These are phyloP conservation scores for Athelia psychrophila DNA, from an alignment of 1,284 basidiomycete genomes.

Conservation along the genomic window DNA sequence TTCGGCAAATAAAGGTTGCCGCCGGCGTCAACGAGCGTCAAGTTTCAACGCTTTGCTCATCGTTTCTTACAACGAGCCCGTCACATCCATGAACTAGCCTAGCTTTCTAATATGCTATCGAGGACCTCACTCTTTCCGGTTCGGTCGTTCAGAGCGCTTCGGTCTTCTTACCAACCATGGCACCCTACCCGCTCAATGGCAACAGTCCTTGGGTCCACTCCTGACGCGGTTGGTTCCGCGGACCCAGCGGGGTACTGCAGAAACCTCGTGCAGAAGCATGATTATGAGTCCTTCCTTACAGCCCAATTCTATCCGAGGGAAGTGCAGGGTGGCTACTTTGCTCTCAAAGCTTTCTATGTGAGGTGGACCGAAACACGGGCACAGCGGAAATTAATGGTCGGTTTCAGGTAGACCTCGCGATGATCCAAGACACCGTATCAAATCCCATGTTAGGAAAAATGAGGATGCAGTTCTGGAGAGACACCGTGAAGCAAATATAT, in stretches of 20 bases:
- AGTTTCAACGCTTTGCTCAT: not conserved
- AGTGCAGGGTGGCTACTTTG: conserved; percentile 71
- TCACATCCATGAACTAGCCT: not conserved
- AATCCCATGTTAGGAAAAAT: conserved; percentile 83
- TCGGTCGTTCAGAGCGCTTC: not conserved
- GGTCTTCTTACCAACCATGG: not conserved
- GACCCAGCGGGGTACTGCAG: conserved; percentile 62
- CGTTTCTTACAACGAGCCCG: not conserved
- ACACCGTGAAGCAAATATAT: conserved; percentile 72
- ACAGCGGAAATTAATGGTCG: conserved; percentile 11
- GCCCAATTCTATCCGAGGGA: conserved; percentile 75
- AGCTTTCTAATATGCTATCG: not conserved
- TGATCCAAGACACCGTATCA: conserved; percentile 76
- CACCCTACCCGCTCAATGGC: conserved; percentile 4
- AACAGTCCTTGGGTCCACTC: conserved; percentile 7
- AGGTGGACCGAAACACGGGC: conserved; percentile 30
- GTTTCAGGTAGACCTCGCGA: conserved; percentile 78
- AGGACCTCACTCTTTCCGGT: not conserved
- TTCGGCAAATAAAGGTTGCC: not conserved
- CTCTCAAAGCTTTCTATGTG: conserved; percentile 87
- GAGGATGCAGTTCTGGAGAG: conserved; percentile 92
- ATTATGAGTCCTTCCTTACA: conserved; percentile 79
- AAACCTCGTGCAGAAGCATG: conserved; percentile 67
- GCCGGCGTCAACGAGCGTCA: not conserved
- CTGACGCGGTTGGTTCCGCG: conserved; percentile 22